Evolutionary conservation across 495 filamentous ascomycete genomes (phyloP), one percentile per base, ranked within the genome.

Genomic region (Halenospora varia): DNA sequence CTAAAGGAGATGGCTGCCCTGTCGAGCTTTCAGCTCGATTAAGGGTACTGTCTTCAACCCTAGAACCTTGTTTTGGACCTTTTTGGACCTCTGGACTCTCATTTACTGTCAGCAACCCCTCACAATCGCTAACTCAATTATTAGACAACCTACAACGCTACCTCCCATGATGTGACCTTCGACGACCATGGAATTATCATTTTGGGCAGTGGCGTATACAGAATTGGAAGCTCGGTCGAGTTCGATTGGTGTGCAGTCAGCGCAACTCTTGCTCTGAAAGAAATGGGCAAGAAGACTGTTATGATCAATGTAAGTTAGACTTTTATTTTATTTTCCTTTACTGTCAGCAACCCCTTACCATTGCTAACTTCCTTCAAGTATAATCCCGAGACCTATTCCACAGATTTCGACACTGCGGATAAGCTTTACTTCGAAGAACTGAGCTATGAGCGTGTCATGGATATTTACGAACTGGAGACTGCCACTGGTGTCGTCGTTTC

Each of bases 231-330:
- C 76, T 96, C 92, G 20, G 93, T 98, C 55, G 93, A 98, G 73
- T 98, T 98, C 68, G 93, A 98, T 73, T 98, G 93, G 93, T 97
- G 94, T 68, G 93, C 93, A 55, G 93, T 97, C 61, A 96, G 93
- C 67, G 90, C 90, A 58, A 94, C 94, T 15, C 78, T 89, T 25
- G 92, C 92, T 35, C 79, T 97, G 60, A 82, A 84, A 61, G 75
- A 85, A 51, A 92, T 96, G 84, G 93, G 91, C 63, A 90, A 96
- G 81, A 96, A 96, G 82, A 98, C 93, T 18, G 87, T 96, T 55
- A 96, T 98, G 91, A 96, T 98, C 72, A 98, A 97, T 54, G 61
- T 63, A 57, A 60, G 57, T 63, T 46, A 47, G 24, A 70, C 18
- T 51, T 55, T 19, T 24, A 40, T 39, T 40, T 53, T 15, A 42